Conservation (phyloP, 1,284 basidiomycete genomes). For the Fomitopsis palustris region DNA sequence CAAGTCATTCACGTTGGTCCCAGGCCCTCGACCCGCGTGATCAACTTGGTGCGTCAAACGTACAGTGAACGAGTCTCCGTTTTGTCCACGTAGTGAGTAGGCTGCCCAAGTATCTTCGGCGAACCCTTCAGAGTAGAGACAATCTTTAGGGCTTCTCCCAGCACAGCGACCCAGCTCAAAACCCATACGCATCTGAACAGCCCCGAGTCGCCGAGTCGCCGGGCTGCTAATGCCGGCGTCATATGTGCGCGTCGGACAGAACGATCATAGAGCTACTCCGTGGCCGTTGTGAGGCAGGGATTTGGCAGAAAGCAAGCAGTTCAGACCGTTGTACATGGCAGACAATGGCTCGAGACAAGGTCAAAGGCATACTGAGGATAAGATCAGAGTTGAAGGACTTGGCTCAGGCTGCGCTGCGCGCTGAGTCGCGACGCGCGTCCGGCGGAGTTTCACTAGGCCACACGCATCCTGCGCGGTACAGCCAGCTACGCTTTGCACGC, state of each 20-base stretch:
- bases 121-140: no score
- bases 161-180: no score
- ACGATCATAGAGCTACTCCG: neutral
- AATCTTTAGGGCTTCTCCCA: no score
- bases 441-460: constrained; percentile 8
- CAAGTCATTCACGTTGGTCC: neutral
- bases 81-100: no score
- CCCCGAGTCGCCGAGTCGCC: neutral
- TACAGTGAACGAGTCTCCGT: neutral
- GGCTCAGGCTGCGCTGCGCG: neutral
- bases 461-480: neutral
- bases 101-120: no score
- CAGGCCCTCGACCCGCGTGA: neutral
- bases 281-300: neutral
- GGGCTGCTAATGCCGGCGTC: neutral
- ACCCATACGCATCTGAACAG: no score
- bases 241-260: neutral
- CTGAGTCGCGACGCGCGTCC: constrained; percentile 7
- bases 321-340: neutral
- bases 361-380: neutral
- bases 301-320: neutral
- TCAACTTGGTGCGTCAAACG: neutral
- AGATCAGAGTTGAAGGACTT: neutral
- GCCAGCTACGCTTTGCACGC: constrained; percentile 14
- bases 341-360: neutral